Base-by-base conservation (phyloP, 495 filamentous ascomycete genomes). In the Penicillium bialowiezense region DNA sequence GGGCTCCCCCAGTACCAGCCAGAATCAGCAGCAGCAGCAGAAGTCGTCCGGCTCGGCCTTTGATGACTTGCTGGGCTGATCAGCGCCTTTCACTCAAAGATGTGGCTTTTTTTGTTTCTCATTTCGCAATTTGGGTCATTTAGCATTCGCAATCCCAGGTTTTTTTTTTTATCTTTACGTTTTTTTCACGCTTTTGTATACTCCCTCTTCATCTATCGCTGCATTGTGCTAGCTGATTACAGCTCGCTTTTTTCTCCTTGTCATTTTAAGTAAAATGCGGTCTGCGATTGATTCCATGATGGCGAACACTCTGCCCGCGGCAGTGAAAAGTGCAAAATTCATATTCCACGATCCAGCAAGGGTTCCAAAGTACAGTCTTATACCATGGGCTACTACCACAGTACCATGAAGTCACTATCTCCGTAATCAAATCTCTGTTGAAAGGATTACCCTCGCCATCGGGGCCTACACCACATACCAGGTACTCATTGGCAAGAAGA, bases 61-160 rank as follows among this genome's bases (percentile, higher is more conserved):
- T 36, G 83, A 86, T 73, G 85, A 88, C 65, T 60, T 88, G 45
- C 70, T 88, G 50, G 83, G 83, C 55, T 87, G 65, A 72, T 47
- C n/a, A 17, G 18, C 28, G 12, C 29, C 7, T 3, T 32, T 13
- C 3, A 3, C 29, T 4, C 24, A 9, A 28, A 28, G 4, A 28
- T 9, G 5, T 28, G 24, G n/a, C 23, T 26, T 26, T 26, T 26
- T 26, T 8, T 26, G 4, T 26, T 26, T 26, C 29, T 32, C 29
- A 13, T 7, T 12, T 32, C 29, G 7, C 29, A 12, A 32, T 32
- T 32, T 32, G 29, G 29, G 29, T 13, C 29, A 32, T 10, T 32
- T 32, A 32, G 29, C 29, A 32, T 32, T 26, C 29, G 12, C 3
- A 32, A 32, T 32, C 12, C 29, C 29, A 32, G 10, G 12, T 20